Percentiles rank a stretch among this genome's conserved stretches.
phyloP scores from a whole-genome alignment of 495 filamentous ascomycete species.

The Penicillium lagena region DNA sequence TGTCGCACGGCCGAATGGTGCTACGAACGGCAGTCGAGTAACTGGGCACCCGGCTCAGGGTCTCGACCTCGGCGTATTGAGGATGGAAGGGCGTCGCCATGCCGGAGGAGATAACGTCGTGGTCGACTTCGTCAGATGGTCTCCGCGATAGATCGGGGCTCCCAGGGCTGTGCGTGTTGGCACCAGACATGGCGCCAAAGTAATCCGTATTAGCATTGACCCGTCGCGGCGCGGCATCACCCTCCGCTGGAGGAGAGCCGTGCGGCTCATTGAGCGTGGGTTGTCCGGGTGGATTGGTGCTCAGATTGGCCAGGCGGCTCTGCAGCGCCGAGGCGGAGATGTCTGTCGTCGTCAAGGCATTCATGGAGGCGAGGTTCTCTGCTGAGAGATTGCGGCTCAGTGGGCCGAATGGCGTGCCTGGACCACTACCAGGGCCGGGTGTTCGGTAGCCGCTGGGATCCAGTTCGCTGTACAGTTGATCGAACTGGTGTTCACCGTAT shows the following conservation, averaged over 20 bases:
- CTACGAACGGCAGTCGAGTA: conserved; percentile 71
- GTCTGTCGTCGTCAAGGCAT: conserved; percentile 47
- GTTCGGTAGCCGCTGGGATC: conserved; percentile 73
- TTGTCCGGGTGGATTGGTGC: conserved; percentile 18
- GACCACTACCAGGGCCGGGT: conserved; percentile 59
- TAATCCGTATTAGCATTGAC: conserved; percentile 12
- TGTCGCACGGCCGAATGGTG: conserved; percentile 43
- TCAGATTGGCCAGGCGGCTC: conserved; percentile 55
- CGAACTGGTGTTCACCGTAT: conserved; percentile 81
- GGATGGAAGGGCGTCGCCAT: conserved; percentile 56
- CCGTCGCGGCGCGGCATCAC: too few relatives aligned
- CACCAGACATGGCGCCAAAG: conserved; percentile 24
- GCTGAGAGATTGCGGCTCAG: conserved; percentile 71
- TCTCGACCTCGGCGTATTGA: conserved; percentile 56
- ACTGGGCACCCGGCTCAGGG: conserved; percentile 69
- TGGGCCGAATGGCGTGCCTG: conserved; percentile 67
- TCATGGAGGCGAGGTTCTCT: conserved; percentile 68
- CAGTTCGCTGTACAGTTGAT: conserved; percentile 82
- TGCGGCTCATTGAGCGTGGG: conserved; percentile 16
- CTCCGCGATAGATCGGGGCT: conserved; percentile 45
- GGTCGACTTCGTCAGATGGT: conserved; percentile 52
- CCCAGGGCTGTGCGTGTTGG: conserved; percentile 29
- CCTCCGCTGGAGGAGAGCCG: conserved; percentile 3
- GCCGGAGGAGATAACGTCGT: conserved; percentile 40
- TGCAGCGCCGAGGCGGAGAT: conserved; percentile 53